Evolutionary conservation across 345 rosid genomes (phyloP).

Genomic region (Syzygium aqueum): DNA sequence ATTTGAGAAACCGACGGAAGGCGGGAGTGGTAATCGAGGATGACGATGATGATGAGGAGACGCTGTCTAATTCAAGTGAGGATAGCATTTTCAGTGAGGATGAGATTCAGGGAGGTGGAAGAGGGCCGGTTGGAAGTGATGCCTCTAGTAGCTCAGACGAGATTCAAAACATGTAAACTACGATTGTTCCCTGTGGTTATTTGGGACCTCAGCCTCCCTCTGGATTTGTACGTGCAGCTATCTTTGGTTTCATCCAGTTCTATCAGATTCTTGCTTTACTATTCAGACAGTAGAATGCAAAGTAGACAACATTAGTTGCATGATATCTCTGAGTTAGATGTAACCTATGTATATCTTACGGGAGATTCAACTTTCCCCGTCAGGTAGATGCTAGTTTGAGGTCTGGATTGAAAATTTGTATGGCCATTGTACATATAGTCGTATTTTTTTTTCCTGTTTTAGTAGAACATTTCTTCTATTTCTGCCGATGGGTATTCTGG

Average conservation of each 20-base stretch:
- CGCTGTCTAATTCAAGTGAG: constrained; percentile 57
- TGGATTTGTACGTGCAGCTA: background rate
- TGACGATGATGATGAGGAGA: background rate
- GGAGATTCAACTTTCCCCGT: background rate
- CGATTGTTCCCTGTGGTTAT: background rate
- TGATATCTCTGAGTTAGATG: background rate
- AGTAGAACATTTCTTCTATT: background rate
- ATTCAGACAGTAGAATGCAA: background rate
- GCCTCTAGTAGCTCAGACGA: constrained; percentile 67
- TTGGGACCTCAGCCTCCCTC: background rate
- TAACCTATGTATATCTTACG: background rate
- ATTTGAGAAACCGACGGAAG: constrained; percentile 48
- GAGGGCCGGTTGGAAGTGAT: constrained; percentile 24
- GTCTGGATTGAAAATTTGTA: background rate
- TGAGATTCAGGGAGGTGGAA: constrained; percentile 32
- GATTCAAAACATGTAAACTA: constrained; percentile 18
- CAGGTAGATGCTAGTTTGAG: background rate
- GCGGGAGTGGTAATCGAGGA: background rate
- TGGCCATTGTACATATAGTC: background rate
- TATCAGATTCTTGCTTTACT: background rate
- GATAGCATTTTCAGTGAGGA: constrained; percentile 75
- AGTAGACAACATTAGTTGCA: background rate
- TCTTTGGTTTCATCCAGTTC: background rate
- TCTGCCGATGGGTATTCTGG: background rate
- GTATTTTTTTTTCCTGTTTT: background rate